Conservation (phyloP, 768 basidiomycete species). For the Terana coerulea region DNA sequence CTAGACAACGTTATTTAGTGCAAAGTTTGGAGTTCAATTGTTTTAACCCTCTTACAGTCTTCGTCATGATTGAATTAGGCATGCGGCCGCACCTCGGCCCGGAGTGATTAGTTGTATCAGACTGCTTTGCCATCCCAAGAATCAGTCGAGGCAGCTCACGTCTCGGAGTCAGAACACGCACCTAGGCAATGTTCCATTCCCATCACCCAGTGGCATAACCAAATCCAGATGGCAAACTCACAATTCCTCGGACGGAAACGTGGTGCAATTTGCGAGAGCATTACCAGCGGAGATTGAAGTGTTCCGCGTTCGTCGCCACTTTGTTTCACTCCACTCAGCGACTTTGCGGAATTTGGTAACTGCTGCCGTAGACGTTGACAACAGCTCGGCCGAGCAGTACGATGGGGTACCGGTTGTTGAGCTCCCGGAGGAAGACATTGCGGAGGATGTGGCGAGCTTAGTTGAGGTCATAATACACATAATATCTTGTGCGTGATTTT, state of each 20-base stretch:
- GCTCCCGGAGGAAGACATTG: background rate
- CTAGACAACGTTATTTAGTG: too few species aligned
- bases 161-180: too few species aligned
- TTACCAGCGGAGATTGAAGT: background rate
- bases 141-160: too few species aligned
- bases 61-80: too few species aligned
- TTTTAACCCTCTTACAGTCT: too few species aligned
- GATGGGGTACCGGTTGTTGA: conserved; percentile 1
- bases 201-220: too few species aligned
- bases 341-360: conserved; percentile 6
- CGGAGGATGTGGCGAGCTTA: conserved; percentile 2
- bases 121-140: too few species aligned
- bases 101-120: too few species aligned
- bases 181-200: too few species aligned
- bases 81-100: too few species aligned
- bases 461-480: conserved; percentile 3
- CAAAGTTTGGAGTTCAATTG: too few species aligned
- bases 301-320: conserved; percentile 11
- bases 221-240: too few species aligned
- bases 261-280: background rate
- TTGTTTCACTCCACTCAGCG: conserved; percentile 7
- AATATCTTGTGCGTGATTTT: conserved; percentile 7
- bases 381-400: background rate
- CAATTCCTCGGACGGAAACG: conserved; percentile 11
- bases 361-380: background rate